These are phyloP conservation scores for Trametes gibbosa DNA, from an alignment of 768 basidiomycete species.

Conservation along the genomic window DNA sequence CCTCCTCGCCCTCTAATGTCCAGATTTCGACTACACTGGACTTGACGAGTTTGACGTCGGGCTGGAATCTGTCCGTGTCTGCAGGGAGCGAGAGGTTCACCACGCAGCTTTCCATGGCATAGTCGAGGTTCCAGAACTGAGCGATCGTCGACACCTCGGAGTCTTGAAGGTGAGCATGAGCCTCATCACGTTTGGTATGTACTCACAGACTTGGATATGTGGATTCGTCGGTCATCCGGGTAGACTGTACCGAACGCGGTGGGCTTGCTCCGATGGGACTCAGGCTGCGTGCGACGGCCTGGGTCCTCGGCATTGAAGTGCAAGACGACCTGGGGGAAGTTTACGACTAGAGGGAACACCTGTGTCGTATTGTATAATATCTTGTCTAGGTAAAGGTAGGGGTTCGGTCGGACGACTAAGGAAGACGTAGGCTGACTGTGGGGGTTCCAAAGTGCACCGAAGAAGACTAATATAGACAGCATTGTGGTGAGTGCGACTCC, in stretches of 20 bases:
- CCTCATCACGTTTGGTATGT: too few relatives aligned
- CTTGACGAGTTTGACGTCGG: background rate
- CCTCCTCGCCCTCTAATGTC: slow-evolving; percentile 6
- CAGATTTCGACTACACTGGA: slow-evolving; percentile 13
- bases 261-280: slow-evolving; percentile 1
- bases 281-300: slow-evolving; percentile 1
- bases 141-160: slow-evolving; percentile 5
- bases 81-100: slow-evolving; percentile 4
- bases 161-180: too few relatives aligned
- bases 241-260: slow-evolving; percentile 12
- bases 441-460: background rate
- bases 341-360: slow-evolving; percentile 5
- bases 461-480: background rate
- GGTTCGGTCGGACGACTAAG: slow-evolving; percentile 3
- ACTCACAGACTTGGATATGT: background rate
- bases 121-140: slow-evolving; percentile 20
- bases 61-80: background rate
- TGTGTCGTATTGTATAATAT: background rate
- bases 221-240: slow-evolving; percentile 14
- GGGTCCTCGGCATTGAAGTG: slow-evolving; percentile 7
- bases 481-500: background rate
- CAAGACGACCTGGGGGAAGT: slow-evolving; percentile 14
- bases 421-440: background rate
- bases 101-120: slow-evolving; percentile 19
- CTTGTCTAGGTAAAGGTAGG: slow-evolving; percentile 13